Percentiles rank a stretch among this genome's conserved stretches.
Evolutionary conservation across 495 filamentous ascomycete genomes (phyloP).

Genomic region (Staphylotrichum longicolle): DNA sequence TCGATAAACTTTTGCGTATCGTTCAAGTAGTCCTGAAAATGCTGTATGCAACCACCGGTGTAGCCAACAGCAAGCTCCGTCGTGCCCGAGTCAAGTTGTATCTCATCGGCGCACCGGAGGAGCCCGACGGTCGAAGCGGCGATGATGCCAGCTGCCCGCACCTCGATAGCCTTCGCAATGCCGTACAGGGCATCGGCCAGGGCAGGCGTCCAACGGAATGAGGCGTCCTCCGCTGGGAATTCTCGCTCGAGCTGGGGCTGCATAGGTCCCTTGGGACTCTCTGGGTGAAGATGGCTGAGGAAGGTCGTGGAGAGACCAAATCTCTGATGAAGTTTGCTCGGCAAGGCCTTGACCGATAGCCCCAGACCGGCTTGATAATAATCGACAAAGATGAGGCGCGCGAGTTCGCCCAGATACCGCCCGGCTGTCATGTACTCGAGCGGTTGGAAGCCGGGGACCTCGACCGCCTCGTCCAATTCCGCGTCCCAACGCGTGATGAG

Average conservation of each 20-base stretch:
- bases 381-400: conserved; percentile 66
- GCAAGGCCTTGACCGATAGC: conserved; percentile 45
- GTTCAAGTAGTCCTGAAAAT: conserved; percentile 69
- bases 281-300: conserved; percentile 62
- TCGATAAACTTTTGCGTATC: conserved; percentile 68
- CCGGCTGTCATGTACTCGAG: conserved; percentile 88
- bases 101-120: conserved; percentile 63
- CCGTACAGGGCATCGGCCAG: conserved; percentile 55
- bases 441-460: conserved; percentile 77
- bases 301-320: conserved; percentile 72
- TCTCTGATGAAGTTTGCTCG: conserved; percentile 56
- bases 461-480: conserved; percentile 60
- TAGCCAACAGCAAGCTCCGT: conserved; percentile 69
- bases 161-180: conserved; percentile 63
- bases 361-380: conserved; percentile 53
- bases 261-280: conserved; percentile 47
- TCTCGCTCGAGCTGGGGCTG: conserved; percentile 52
- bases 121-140: conserved; percentile 70
- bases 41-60: conserved; percentile 73
- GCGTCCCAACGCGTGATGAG: conserved; percentile 71
- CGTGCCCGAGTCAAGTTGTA: conserved; percentile 38
- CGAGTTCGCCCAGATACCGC: conserved; percentile 80
- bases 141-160: conserved; percentile 67
- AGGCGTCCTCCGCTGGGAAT: conserved; percentile 49
- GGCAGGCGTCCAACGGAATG: conserved; percentile 59